phyloP scores from a whole-genome alignment of 768 basidiomycete species.

The Psilocybe sp. region DNA sequence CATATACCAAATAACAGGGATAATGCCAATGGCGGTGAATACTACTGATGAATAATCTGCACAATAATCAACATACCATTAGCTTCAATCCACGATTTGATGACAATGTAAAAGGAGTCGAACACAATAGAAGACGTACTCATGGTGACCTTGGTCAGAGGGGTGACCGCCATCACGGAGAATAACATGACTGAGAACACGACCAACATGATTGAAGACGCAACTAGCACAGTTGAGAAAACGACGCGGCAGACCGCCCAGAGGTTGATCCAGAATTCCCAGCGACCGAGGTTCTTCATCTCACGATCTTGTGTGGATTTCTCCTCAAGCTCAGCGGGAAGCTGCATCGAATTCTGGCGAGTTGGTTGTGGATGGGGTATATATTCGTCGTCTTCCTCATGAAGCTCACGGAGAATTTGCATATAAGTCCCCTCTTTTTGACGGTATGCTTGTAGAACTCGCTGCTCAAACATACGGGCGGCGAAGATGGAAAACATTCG shows the following conservation, averaged over 20 bases:
- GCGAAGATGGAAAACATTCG: conserved; percentile 99
- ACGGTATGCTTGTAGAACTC: conserved; percentile 93
- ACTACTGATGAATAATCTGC: conserved; percentile 68
- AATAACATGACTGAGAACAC: conserved; percentile 44
- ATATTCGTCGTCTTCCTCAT: conserved; percentile 57
- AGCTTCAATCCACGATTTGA: not conserved
- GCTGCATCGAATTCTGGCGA: not conserved
- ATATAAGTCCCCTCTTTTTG: conserved; percentile 94
- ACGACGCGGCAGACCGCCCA: conserved; percentile 56
- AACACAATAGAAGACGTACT: conserved; percentile 23
- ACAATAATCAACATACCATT: not conserved
- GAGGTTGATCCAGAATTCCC: conserved; percentile 44
- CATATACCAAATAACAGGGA: conserved; percentile 60
- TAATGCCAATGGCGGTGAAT: conserved; percentile 56
- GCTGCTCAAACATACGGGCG: conserved; percentile 98
- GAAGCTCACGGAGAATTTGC: conserved; percentile 90
- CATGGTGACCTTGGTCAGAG: conserved; percentile 49
- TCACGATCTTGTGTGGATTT: conserved; percentile 82
- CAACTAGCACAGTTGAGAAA: conserved; percentile 36
- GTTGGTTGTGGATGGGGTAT: conserved; percentile 7
- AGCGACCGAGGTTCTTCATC: conserved; percentile 70
- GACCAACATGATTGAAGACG: too few species aligned
- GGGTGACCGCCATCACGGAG: conserved; percentile 64
- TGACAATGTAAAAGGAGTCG: not conserved
- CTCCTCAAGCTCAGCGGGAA: conserved; percentile 34